phyloP scores from a whole-genome alignment of 805 yeast species.

The Kuraishia borneana region DNA sequence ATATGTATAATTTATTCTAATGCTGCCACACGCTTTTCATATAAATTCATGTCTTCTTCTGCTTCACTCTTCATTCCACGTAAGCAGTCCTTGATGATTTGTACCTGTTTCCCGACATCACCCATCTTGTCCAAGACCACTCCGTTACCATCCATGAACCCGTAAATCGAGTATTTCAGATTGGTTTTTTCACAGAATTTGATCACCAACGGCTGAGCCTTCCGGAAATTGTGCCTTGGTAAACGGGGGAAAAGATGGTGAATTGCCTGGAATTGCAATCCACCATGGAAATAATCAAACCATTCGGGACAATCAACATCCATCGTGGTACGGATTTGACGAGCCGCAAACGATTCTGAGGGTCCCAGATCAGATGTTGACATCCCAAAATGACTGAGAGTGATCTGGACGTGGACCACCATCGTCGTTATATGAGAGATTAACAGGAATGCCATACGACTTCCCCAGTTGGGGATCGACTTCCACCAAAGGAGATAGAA shows the following conservation, averaged over 20 bases:
- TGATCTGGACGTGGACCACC: conserved; percentile 91
- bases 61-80: conserved; percentile 48
- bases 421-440: conserved; percentile 73
- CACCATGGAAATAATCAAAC: conserved; percentile 88
- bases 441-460: conserved; percentile 49
- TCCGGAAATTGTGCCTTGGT: conserved; percentile 79
- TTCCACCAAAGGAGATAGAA: conserved; percentile 51
- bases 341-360: conserved; percentile 65
- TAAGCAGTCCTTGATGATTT: conserved; percentile 64
- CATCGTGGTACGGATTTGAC: conserved; percentile 87
- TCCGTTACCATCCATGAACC: conserved; percentile 69
- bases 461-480: conserved; percentile 38
- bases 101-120: conserved; percentile 73
- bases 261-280: conserved; percentile 82
- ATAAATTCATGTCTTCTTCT: conserved; percentile 13
- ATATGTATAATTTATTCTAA: no score
- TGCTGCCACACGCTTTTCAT: conserved; percentile 17
- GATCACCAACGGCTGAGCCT: conserved; percentile 60
- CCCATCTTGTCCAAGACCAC: conserved; percentile 58
- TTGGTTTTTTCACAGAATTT: conserved; percentile 72
- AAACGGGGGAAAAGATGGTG: conserved; percentile 85
- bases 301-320: conserved; percentile 91
- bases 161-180: conserved; percentile 71
- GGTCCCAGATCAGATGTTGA: conserved; percentile 80
- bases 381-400: conserved; percentile 87